Percentiles rank a stretch among this genome's conserved stretches.
Conservation (phyloP, 2,329 filamentous ascomycete genomes). For the Penicillium sumatraense region DNA sequence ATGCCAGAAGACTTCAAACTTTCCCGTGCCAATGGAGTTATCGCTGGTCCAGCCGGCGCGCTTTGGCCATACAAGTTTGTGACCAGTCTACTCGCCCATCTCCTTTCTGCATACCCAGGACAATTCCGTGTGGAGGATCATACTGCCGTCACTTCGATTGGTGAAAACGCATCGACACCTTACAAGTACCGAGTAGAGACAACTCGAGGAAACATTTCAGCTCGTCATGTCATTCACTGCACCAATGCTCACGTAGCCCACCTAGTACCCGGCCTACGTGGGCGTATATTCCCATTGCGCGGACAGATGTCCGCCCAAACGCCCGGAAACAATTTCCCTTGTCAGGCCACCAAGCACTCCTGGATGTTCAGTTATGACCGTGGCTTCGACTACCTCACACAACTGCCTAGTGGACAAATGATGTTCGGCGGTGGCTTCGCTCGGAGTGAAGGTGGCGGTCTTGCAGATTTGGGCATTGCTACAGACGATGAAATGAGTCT, state of each 20-base stretch:
- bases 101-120: conserved; percentile 39
- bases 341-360: conserved; percentile 45
- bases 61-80: conserved; percentile 42
- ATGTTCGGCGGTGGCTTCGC: conserved; percentile 61
- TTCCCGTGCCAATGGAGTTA: conserved; percentile 25
- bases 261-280: conserved; percentile 53
- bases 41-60: conserved; percentile 34
- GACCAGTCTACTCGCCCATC: conserved; percentile 23
- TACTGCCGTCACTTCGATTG: conserved; percentile 23
- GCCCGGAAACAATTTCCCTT: conserved; percentile 33
- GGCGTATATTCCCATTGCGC: conserved; percentile 43
- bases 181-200: conserved; percentile 51
- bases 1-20: conserved; percentile 32
- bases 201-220: conserved; percentile 48
- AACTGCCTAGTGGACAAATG: conserved; percentile 52
- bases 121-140: conserved; percentile 30
- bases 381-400: conserved; percentile 60
- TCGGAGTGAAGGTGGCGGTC: conserved; percentile 47
- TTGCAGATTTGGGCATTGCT: conserved; percentile 53
- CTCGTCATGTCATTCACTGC: conserved; percentile 60
- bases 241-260: conserved; percentile 61
- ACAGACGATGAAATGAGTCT: conserved; percentile 48
- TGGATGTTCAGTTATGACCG: conserved; percentile 57
- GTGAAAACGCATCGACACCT: background rate
- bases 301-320: conserved; percentile 50